A percentile compares a stretch with the other conserved stretches of the same genome.
phyloP scores from a whole-genome alignment of 2,329 filamentous ascomycete genomes.

The Aspergillus sclerotialis region DNA sequence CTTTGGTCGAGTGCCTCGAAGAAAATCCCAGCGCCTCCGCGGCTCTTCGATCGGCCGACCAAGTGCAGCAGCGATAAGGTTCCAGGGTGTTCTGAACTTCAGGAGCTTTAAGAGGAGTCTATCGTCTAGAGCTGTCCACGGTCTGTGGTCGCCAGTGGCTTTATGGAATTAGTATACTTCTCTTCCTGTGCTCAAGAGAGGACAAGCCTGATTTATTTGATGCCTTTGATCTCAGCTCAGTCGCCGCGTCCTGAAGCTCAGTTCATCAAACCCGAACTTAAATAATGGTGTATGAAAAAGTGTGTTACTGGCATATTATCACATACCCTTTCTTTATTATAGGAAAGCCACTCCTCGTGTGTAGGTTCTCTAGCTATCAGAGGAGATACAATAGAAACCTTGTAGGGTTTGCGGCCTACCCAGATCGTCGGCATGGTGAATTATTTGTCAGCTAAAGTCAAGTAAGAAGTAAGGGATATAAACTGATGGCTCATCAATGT shows the following conservation, averaged over 20 bases:
- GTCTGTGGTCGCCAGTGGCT: background rate
- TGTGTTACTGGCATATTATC: background rate
- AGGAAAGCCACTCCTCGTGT: constrained; percentile 2
- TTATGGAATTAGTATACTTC: background rate
- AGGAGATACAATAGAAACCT: constrained; percentile 6
- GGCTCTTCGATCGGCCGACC: constrained; percentile 16
- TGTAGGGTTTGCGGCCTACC: constrained; percentile 7
- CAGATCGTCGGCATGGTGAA: constrained; percentile 9
- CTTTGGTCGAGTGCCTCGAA: constrained; percentile 2
- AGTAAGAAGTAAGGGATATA: background rate
- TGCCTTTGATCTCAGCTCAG: background rate
- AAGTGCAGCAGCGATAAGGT: constrained; percentile 15
- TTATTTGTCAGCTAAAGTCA: background rate
- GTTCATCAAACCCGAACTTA: background rate
- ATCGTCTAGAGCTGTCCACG: constrained; percentile 17
- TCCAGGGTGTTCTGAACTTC: constrained; percentile 14
- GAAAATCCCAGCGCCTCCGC: constrained; percentile 15
- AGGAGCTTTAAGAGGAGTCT: constrained; percentile 13
- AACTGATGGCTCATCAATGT: background rate
- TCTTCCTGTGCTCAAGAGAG: constrained; percentile 32
- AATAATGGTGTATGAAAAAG: background rate
- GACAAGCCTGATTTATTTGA: background rate
- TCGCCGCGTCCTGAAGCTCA: background rate
- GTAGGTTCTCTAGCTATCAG: constrained; percentile 1
- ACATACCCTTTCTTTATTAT: background rate